These are phyloP conservation scores for Zymoseptoria brevis DNA, from an alignment of 2,329 filamentous ascomycete genomes.

Conservation along the genomic window DNA sequence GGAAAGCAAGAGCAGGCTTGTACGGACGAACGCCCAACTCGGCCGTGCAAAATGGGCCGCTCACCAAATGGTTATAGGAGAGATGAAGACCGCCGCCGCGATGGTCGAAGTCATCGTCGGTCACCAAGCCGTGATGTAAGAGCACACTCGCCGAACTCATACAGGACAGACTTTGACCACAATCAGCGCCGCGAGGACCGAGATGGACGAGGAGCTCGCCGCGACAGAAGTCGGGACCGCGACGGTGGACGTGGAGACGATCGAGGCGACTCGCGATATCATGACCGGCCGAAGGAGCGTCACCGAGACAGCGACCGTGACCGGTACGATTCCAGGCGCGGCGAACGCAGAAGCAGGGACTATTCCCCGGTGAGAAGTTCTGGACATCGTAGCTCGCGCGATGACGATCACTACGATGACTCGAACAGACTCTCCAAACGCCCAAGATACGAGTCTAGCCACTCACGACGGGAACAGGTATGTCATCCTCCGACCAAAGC, in stretches of 20 bases:
- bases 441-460: slow-evolving; percentile 24
- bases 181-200: slow-evolving; percentile 8
- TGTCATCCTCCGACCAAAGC: neutral
- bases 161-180: slow-evolving; percentile 2
- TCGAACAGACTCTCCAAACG: slow-evolving; percentile 49
- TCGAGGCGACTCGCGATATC: slow-evolving; percentile 11
- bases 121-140: slow-evolving; percentile 7
- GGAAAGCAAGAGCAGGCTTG: slow-evolving; percentile 6
- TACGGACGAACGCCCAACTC: slow-evolving; percentile 6
- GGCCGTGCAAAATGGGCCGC: slow-evolving; percentile 18
- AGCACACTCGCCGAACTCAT: neutral
- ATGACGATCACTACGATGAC: slow-evolving; percentile 27
- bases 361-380: slow-evolving; percentile 15
- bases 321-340: slow-evolving; percentile 54
- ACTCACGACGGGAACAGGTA: slow-evolving; percentile 10
- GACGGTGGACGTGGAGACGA: slow-evolving; percentile 10
- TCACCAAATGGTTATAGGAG: slow-evolving; percentile 20
- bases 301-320: slow-evolving; percentile 65
- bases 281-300: slow-evolving; percentile 18
- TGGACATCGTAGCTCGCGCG: slow-evolving; percentile 45
- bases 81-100: slow-evolving; percentile 14
- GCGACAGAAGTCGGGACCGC: slow-evolving; percentile 13
- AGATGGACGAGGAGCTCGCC: slow-evolving; percentile 13
- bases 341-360: slow-evolving; percentile 39
- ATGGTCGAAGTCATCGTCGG: slow-evolving; percentile 10